phyloP scores from a whole-genome alignment of 495 filamentous ascomycete genomes.

The Aspergillus biplanus region DNA sequence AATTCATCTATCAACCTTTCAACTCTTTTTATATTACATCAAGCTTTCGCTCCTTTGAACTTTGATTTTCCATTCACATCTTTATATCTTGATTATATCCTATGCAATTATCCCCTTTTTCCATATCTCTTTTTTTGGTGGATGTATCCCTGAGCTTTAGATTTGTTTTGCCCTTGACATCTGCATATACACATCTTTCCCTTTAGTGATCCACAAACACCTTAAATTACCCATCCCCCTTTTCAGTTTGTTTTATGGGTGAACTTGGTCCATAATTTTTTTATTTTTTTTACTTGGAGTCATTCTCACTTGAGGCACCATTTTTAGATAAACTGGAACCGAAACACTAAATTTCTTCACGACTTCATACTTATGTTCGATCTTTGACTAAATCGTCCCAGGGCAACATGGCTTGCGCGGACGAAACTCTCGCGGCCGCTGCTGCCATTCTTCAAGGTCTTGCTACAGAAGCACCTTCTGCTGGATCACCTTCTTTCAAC shows the following conservation, averaged over 20 bases:
- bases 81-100: too few relatives aligned
- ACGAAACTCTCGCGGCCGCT: constrained; percentile 64
- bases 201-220: constrained; percentile 15
- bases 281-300: constrained; percentile 10
- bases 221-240: constrained; percentile 26
- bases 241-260: constrained; percentile 28
- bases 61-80: too few relatives aligned
- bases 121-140: constrained; percentile 12
- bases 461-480: constrained; percentile 51
- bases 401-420: constrained; percentile 60
- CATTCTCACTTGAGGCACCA: constrained; percentile 19
- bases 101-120: constrained; percentile 11
- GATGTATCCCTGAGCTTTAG: too few relatives aligned
- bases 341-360: constrained; percentile 14
- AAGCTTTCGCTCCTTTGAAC: too few relatives aligned
- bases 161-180: constrained; percentile 24
- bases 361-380: constrained; percentile 29
- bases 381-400: constrained; percentile 32
- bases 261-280: constrained; percentile 12
- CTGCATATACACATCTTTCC: constrained; percentile 31
- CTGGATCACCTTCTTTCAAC: constrained; percentile 46
- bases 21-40: too few relatives aligned
- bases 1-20: not conserved
- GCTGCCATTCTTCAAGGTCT: constrained; percentile 66
- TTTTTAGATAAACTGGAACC: constrained; percentile 6